phyloP scores from a whole-genome alignment of 2,329 filamentous ascomycete species.

The Epichloe glyceriae region DNA sequence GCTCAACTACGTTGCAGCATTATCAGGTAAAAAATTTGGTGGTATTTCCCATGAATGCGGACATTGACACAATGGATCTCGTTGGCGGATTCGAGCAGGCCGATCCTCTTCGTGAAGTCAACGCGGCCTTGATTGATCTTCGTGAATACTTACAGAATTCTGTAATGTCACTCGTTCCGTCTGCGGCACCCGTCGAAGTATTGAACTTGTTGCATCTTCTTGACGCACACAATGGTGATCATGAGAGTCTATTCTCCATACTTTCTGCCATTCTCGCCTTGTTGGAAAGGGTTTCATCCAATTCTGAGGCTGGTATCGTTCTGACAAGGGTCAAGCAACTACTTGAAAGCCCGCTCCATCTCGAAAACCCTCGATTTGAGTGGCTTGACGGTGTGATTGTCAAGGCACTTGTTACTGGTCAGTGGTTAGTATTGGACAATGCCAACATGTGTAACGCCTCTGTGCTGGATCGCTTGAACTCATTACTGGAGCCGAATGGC shows the following conservation, averaged over 20 bases:
- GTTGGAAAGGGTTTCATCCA: conserved; percentile 26
- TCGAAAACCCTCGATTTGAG: conserved; percentile 73
- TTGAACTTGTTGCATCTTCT: conserved; percentile 39
- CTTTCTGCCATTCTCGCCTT: conserved; percentile 26
- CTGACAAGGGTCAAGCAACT: conserved; percentile 36
- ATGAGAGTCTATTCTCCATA: conserved; percentile 24
- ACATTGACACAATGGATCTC: conserved; percentile 93
- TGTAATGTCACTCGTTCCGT: conserved; percentile 35
- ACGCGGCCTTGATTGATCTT: conserved; percentile 38
- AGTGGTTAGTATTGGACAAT: conserved; percentile 93
- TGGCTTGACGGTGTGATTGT: conserved; percentile 93
- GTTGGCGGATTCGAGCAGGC: conserved; percentile 95
- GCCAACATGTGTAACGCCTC: conserved; percentile 94
- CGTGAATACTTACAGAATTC: conserved; percentile 37
- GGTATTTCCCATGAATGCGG: conserved; percentile 81
- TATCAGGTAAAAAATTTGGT: conserved; percentile 62
- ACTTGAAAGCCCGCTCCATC: conserved; percentile 37
- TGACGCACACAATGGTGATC: conserved; percentile 27
- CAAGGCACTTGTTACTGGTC: conserved; percentile 69
- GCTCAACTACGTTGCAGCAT: conserved; percentile 66
- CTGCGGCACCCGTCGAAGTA: conserved; percentile 30
- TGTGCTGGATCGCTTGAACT: conserved; percentile 88
- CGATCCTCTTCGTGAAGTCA: conserved; percentile 63
- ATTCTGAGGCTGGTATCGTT: conserved; percentile 32
- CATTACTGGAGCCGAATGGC: conserved; percentile 81